Conservation (phyloP, 1,284 basidiomycete species). For the Ceratobasidium sp. region DNA sequence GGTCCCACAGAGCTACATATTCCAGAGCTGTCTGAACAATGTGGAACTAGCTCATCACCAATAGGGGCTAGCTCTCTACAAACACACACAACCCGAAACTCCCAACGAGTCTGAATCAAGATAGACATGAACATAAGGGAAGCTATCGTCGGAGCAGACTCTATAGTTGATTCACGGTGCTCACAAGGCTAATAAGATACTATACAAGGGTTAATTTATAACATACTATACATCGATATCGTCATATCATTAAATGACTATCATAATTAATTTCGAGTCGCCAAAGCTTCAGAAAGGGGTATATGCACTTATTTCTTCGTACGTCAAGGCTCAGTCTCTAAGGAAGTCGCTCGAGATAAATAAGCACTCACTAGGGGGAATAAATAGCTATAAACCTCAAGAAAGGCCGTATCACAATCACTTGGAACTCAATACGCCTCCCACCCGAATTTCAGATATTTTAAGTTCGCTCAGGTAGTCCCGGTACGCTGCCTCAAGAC, state of each 20-base stretch:
- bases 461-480: conserved; percentile 63
- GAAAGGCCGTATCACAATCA: background rate
- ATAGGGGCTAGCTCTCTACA: too few species aligned
- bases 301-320: background rate
- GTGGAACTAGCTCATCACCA: too few species aligned
- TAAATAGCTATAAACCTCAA: background rate
- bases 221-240: background rate
- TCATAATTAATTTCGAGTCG: background rate
- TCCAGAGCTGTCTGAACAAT: too few species aligned
- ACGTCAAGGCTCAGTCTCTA: background rate
- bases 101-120: too few species aligned
- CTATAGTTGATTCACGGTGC: too few species aligned
- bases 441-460: background rate
- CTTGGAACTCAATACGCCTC: background rate
- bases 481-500: conserved; percentile 77
- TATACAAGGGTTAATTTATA: too few species aligned
- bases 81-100: too few species aligned
- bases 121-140: too few species aligned
- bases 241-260: background rate
- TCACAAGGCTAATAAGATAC: too few species aligned
- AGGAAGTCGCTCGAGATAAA: background rate
- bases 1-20: too few species aligned
- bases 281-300: background rate
- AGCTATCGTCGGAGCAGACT: too few species aligned
- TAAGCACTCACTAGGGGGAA: background rate